Conservation (phyloP, 2,329 filamentous ascomycete species). For the Exophiala lecanii-corni region DNA sequence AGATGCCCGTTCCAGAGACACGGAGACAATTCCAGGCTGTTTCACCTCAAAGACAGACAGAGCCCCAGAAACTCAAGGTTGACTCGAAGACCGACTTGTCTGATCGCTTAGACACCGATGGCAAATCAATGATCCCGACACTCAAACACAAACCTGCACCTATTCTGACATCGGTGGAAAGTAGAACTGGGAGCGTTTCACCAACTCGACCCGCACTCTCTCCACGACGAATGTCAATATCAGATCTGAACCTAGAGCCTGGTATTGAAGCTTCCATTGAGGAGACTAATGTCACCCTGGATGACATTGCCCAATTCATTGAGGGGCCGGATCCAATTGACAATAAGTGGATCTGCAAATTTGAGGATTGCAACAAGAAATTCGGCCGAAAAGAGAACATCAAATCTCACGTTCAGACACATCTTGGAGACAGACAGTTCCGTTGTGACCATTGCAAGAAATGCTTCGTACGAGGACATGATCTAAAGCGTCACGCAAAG, state of each 20-base stretch:
- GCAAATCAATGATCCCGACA: slow-evolving; percentile 8
- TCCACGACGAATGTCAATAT: slow-evolving; percentile 41
- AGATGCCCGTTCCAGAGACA: slow-evolving; percentile 45
- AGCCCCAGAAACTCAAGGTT: slow-evolving; percentile 13
- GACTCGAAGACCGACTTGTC: slow-evolving; percentile 14
- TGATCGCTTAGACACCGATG: not conserved
- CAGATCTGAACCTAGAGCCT: slow-evolving; percentile 48
- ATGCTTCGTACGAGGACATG: slow-evolving; percentile 94
- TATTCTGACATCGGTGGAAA: slow-evolving; percentile 22
- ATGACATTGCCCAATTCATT: slow-evolving; percentile 76
- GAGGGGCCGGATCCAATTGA: slow-evolving; percentile 66
- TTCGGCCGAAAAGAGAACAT: slow-evolving; percentile 99
- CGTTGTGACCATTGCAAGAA: slow-evolving; percentile 90
- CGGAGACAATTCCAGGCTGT: slow-evolving; percentile 10
- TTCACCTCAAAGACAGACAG: slow-evolving; percentile 9
- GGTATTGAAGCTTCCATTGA: slow-evolving; percentile 59
- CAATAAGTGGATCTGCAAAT: slow-evolving; percentile 75
- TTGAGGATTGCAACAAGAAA: slow-evolving; percentile 72
- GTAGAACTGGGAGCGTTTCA: slow-evolving; percentile 23
- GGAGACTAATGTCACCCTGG: slow-evolving; percentile 79
- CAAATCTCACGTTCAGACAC: slow-evolving; percentile 96
- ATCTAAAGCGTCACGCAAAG: slow-evolving; percentile 94
- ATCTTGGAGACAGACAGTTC: slow-evolving; percentile 93
- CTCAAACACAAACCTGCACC: slow-evolving; percentile 19
- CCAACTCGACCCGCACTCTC: slow-evolving; percentile 37